Conservation (phyloP, 2,329 filamentous ascomycete species). For the Stagonosporopsis tanaceti region DNA sequence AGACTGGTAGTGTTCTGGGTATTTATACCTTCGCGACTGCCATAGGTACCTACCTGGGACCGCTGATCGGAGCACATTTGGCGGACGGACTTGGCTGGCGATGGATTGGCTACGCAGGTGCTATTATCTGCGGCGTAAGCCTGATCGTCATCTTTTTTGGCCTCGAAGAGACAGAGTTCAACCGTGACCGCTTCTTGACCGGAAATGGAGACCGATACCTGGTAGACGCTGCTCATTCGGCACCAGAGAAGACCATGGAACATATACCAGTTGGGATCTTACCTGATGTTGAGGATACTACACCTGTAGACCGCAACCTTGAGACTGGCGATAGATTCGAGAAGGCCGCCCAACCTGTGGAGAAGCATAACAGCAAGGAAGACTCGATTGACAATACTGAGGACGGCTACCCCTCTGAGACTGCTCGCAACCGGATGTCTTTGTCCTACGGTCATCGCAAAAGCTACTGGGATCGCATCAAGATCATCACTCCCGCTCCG, state of each 20-base stretch:
- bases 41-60: constrained; percentile 29
- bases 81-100: constrained; percentile 28
- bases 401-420: constrained; percentile 5
- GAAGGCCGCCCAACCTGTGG: constrained; percentile 16
- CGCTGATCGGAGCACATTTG: constrained; percentile 26
- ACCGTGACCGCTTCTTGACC: constrained; percentile 25
- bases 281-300: constrained; percentile 4
- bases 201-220: constrained; percentile 12
- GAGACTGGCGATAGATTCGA: constrained; percentile 3
- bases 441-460: constrained; percentile 43
- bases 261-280: constrained; percentile 7
- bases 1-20: constrained; percentile 29
- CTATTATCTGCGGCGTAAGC: constrained; percentile 27
- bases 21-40: constrained; percentile 29
- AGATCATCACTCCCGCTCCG: constrained; percentile 63
- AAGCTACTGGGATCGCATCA: constrained; percentile 64
- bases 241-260: constrained; percentile 13
- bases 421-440: constrained; percentile 28
- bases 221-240: constrained; percentile 18
- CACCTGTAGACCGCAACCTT: constrained; percentile 2
- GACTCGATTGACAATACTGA: constrained; percentile 10
- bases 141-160: constrained; percentile 27
- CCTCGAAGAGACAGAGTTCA: constrained; percentile 28
- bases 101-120: constrained; percentile 27
- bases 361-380: constrained; percentile 12